phyloP scores from a whole-genome alignment of 2,329 filamentous ascomycete species.

The Penicillium sclerotigenum region DNA sequence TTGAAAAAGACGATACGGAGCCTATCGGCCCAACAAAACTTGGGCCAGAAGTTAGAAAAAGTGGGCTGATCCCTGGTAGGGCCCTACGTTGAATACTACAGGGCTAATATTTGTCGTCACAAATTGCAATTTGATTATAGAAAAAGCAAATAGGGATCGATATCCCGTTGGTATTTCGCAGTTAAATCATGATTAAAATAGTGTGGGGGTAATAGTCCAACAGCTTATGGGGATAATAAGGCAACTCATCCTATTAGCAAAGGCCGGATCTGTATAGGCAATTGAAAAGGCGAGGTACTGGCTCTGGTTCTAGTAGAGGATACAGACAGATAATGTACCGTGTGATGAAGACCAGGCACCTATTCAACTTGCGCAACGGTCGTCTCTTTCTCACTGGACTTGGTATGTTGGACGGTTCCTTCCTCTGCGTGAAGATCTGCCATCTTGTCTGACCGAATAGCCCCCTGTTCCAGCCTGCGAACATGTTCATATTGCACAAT shows the following conservation, averaged over 20 bases:
- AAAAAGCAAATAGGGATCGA: not conserved
- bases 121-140: not conserved
- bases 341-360: not conserved
- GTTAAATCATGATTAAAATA: not conserved
- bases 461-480: conserved; percentile 17
- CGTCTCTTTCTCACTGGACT: conserved; percentile 4
- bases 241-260: not conserved
- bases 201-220: not conserved
- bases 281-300: not conserved
- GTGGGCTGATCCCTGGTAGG: no score
- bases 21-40: no score
- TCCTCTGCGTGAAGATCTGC: conserved; percentile 13
- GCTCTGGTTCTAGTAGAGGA: no score
- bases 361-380: conserved; percentile 5
- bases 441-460: conserved; percentile 12
- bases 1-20: no score
- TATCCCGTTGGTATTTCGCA: not conserved
- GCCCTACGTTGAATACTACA: no score
- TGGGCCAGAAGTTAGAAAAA: no score
- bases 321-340: no score
- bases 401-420: not conserved
- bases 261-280: not conserved
- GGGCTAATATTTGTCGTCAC: no score
- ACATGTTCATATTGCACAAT: conserved; percentile 18
- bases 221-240: not conserved